Conservation (phyloP, 495 filamentous ascomycete species). For the Neurospora intermedia region DNA sequence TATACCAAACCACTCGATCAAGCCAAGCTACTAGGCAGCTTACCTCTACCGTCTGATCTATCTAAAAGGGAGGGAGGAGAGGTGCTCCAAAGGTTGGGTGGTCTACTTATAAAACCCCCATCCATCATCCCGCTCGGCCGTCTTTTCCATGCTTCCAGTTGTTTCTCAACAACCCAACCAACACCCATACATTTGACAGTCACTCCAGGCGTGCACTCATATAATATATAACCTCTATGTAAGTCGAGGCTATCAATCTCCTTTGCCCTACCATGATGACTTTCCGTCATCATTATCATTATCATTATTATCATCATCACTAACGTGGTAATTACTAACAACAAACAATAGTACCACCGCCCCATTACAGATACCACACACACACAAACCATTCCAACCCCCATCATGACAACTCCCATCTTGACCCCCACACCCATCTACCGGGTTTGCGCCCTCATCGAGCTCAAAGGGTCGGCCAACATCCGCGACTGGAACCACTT, state of each 20-base stretch:
- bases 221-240: neutral
- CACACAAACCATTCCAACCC: neutral
- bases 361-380: neutral
- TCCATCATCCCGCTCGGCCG: neutral
- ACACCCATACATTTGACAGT: neutral
- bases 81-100: neutral
- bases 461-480: neutral
- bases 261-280: neutral
- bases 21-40: too few relatives aligned
- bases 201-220: neutral
- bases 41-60: neutral
- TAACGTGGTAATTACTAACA: neutral
- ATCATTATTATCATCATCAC: neutral
- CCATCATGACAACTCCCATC: neutral
- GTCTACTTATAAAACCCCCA: neutral
- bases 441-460: neutral
- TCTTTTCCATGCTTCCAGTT: neutral
- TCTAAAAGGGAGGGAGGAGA: neutral
- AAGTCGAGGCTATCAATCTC: neutral
- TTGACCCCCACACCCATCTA: neutral
- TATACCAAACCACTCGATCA: neutral
- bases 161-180: neutral
- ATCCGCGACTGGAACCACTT: neutral
- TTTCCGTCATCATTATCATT: neutral
- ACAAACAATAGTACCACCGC: neutral